Conservation (phyloP, 1,139 yeast genomes). For the Geotrichum fermentans region DNA sequence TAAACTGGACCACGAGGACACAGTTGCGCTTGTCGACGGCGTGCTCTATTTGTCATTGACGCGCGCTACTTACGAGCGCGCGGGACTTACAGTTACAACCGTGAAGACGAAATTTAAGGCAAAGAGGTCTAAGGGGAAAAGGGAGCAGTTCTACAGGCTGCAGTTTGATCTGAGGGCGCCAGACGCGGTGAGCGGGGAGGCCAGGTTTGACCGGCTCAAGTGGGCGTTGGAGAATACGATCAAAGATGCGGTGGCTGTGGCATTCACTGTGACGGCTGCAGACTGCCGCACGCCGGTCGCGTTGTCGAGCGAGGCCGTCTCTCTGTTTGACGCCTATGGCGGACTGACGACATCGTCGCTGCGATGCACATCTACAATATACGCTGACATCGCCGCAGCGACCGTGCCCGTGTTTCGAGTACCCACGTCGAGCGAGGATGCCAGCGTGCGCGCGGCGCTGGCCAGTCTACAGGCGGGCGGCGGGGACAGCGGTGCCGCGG, state of each 20-base stretch:
- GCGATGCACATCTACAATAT: slow-evolving; percentile 14
- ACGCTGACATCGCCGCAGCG: slow-evolving; percentile 8
- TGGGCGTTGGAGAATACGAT: slow-evolving; percentile 36
- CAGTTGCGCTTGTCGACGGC: slow-evolving; percentile 34
- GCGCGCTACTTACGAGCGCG: slow-evolving; percentile 32
- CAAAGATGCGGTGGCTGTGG: slow-evolving; percentile 4
- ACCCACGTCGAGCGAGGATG: slow-evolving; percentile 16
- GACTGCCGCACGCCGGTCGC: slow-evolving; percentile 1
- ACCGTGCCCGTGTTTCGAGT: slow-evolving; percentile 21
- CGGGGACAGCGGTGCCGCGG: neutral
- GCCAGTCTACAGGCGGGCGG: neutral
- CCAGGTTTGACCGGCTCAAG: slow-evolving; percentile 35
- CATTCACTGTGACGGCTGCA: slow-evolving; percentile 5
- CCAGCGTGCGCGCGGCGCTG: neutral
- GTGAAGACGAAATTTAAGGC: slow-evolving; percentile 10
- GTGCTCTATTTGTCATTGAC: slow-evolving; percentile 34
- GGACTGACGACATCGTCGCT: neutral
- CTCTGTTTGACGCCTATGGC: neutral
- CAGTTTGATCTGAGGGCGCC: slow-evolving; percentile 25
- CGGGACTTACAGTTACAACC: slow-evolving; percentile 31
- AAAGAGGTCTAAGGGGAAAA: neutral
- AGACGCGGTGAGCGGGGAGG: slow-evolving; percentile 11
- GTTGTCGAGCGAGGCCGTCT: neutral
- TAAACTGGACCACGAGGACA: slow-evolving; percentile 36
- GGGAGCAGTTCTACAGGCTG: slow-evolving; percentile 8